phyloP scores from a whole-genome alignment of 2,329 filamentous ascomycete species.

The Alternaria novae-zelandiae region DNA sequence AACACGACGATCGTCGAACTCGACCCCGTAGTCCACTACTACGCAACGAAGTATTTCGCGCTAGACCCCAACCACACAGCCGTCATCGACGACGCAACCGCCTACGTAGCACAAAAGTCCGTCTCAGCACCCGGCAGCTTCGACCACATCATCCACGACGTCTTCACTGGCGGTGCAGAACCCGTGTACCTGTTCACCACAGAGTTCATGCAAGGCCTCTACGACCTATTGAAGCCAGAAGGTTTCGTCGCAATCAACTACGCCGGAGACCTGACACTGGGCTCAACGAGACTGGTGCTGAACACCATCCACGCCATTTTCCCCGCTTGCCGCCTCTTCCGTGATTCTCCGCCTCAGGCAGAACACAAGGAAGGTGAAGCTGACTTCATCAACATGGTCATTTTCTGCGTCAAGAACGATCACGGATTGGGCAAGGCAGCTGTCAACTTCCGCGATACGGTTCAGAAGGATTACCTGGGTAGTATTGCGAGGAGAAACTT shows the following conservation, averaged over 20 bases:
- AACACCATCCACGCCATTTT: conserved; percentile 84
- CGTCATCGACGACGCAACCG: conserved; percentile 81
- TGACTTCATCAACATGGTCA: conserved; percentile 95
- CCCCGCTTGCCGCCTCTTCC: conserved; percentile 88
- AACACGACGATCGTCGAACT: conserved; percentile 95
- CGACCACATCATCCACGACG: conserved; percentile 96
- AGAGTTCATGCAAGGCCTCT: conserved; percentile 78
- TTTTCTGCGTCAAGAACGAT: conserved; percentile 81
- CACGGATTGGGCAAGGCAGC: conserved; percentile 40
- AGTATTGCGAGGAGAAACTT: conserved; percentile 74
- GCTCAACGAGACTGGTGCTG: conserved; percentile 77
- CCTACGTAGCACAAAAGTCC: conserved; percentile 66
- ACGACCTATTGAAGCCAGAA: conserved; percentile 73
- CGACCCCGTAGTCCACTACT: conserved; percentile 85
- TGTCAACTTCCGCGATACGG: conserved; percentile 71
- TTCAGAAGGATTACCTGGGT: conserved; percentile 70
- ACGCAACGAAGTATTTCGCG: conserved; percentile 81
- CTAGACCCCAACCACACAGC: conserved; percentile 78
- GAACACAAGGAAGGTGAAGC: conserved; percentile 39
- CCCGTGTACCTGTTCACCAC: conserved; percentile 86
- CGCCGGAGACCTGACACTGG: conserved; percentile 82
- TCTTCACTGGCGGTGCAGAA: conserved; percentile 95
- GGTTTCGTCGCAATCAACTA: conserved; percentile 96
- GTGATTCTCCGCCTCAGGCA: conserved; percentile 69
- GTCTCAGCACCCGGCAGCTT: conserved; percentile 59